Evolutionary conservation across 495 filamentous ascomycete genomes (phyloP), one percentile per base, ranked within the genome.

Genomic region (Penicillium arizonense): DNA sequence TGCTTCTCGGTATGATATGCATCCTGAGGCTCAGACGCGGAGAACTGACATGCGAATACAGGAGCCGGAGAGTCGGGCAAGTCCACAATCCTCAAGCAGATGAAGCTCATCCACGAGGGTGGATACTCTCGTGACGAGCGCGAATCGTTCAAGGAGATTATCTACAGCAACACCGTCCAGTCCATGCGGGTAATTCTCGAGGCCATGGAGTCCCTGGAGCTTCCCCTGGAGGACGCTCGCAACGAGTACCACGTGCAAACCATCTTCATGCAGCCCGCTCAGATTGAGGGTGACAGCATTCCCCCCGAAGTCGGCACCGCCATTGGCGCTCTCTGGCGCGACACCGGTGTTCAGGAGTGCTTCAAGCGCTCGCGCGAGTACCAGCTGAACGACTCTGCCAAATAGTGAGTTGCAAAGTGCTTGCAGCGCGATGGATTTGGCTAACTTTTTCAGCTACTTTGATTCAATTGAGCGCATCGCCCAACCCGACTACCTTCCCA

Each of bases 41-140:
- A 47, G 26, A 41, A 30, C 46, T 48, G 48, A 57, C 56, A 57
- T 46, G 52, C 30, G 44, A 18, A 35, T 54, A 62, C 65, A 97
- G 94, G 94, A 80, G 94, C 94, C 74, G 94, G 94, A 83, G 94
- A 98, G 84, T 97, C 94, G 63, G 94, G 94, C 73, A 98, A 98
- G 79, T 97, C 95, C 44, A 98, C 94, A 11, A 97, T 98, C 65
- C 81, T 98, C 51, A 98, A 98, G 78, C 94, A 98, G 84, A 98
- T 98, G 94, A 97, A 82, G 61, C 68, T 82, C 58, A 82, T 81
- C 48, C 73, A 82, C 62, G 79, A 82, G 66, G 78, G 78, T 26
- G 77, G 79, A 36, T 82, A 82, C 61, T 80, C 78, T 44, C 76
- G 74, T 55, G 79, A 82, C 57, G 79, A 82, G 58, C 72, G 77